A percentile compares a stretch with the other conserved stretches of the same genome.
Conservation (phyloP, 2,329 filamentous ascomycete species). For the Colletotrichum ledebouriae region DNA sequence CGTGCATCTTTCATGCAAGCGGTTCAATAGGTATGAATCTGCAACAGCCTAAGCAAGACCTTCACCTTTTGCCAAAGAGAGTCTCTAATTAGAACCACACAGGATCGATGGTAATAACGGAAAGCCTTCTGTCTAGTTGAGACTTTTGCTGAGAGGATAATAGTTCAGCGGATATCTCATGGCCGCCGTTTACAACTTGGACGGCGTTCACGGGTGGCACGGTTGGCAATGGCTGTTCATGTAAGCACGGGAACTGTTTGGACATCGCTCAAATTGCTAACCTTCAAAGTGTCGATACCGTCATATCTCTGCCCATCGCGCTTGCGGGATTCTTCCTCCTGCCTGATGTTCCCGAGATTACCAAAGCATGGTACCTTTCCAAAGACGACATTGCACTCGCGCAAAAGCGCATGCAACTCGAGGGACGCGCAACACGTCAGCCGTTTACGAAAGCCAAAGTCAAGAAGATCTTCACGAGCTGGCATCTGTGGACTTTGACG, state of each 20-base stretch:
- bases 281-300: slow-evolving; percentile 50
- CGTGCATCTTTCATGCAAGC: slow-evolving; percentile 48
- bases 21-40: slow-evolving; percentile 41
- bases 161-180: slow-evolving; percentile 53
- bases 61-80: not conserved
- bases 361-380: slow-evolving; percentile 46
- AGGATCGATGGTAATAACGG: slow-evolving; percentile 30
- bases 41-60: no score
- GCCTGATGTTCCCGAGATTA: slow-evolving; percentile 44
- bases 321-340: slow-evolving; percentile 45
- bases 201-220: slow-evolving; percentile 50
- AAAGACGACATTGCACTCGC: slow-evolving; percentile 55
- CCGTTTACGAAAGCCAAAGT: slow-evolving; percentile 63
- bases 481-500: slow-evolving; percentile 73
- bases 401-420: slow-evolving; percentile 57
- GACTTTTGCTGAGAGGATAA: not conserved
- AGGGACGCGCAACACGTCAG: slow-evolving; percentile 58
- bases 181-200: slow-evolving; percentile 53
- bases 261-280: no score
- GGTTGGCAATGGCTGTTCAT: slow-evolving; percentile 58
- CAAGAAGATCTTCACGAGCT: slow-evolving; percentile 71
- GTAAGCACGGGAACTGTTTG: no score
- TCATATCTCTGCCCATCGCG: slow-evolving; percentile 45
- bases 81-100: not conserved
- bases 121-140: no score